phyloP scores from a whole-genome alignment of 495 filamentous ascomycete species.

The Chlorociboria aeruginascens region DNA sequence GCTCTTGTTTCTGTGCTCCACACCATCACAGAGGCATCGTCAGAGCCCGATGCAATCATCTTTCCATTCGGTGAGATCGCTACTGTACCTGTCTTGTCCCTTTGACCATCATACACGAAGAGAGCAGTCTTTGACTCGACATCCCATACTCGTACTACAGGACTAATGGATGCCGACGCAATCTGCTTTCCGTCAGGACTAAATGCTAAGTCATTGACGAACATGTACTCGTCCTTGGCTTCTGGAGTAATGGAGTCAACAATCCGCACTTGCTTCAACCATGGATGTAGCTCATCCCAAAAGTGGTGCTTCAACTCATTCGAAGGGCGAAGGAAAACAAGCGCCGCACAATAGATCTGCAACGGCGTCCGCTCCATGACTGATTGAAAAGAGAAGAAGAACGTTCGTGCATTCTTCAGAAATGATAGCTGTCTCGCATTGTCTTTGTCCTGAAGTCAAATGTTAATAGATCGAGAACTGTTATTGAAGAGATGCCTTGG shows the following conservation, averaged over 20 bases:
- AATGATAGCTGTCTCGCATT: neutral
- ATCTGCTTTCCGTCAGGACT: conserved; percentile 3
- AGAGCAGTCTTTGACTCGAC: neutral
- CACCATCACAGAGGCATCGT: conserved; percentile 3
- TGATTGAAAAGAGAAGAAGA: neutral
- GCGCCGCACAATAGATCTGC: neutral
- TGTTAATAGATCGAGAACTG: neutral
- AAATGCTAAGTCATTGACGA: conserved; percentile 1
- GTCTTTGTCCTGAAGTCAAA: neutral
- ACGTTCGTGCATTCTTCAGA: neutral
- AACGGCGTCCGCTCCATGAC: neutral
- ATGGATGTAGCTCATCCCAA: neutral
- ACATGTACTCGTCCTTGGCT: neutral
- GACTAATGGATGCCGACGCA: neutral
- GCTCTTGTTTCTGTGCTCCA: neutral
- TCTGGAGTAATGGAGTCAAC: neutral
- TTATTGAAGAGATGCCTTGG: neutral
- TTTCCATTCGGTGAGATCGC: conserved; percentile 27
- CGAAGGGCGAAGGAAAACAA: neutral
- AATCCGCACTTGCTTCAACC: neutral
- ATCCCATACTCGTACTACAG: neutral
- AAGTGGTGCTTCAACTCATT: neutral
- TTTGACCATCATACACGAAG: conserved; percentile 17
- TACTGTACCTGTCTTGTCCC: conserved; percentile 11
- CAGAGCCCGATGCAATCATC: conserved; percentile 8